These are phyloP conservation scores for Starmerella apicola DNA, from an alignment of 805 yeast genomes.

Conservation along the genomic window DNA sequence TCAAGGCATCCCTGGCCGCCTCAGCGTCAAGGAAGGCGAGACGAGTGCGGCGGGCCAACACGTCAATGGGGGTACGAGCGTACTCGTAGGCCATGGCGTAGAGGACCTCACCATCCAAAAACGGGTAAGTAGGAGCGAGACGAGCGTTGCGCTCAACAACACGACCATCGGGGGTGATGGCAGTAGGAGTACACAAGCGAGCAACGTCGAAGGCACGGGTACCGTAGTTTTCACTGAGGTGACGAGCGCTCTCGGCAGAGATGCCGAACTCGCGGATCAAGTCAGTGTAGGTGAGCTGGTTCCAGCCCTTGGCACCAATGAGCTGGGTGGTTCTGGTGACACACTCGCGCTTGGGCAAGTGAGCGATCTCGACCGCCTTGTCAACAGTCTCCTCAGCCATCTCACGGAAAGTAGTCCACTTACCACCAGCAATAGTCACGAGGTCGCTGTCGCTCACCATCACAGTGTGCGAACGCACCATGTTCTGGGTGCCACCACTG, in stretches of 20 bases:
- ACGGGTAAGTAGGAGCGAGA: slow-evolving; percentile 44
- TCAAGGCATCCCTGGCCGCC: slow-evolving; percentile 69
- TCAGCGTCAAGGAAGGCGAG: slow-evolving; percentile 82
- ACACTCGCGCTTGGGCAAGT: slow-evolving; percentile 33
- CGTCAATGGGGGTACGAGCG: slow-evolving; percentile 77
- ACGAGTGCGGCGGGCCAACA: slow-evolving; percentile 85
- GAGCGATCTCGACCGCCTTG: slow-evolving; percentile 36
- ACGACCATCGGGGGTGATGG: slow-evolving; percentile 25
- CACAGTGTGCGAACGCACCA: slow-evolving; percentile 81
- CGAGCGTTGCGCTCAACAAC: slow-evolving; percentile 36
- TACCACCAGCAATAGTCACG: slow-evolving; percentile 88
- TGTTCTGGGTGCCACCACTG: slow-evolving; percentile 57
- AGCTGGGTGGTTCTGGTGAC: slow-evolving; percentile 43
- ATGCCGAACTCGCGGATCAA: slow-evolving; percentile 67
- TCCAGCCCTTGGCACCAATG: slow-evolving; percentile 73
- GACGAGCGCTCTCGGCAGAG: slow-evolving; percentile 63
- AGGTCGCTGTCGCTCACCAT: slow-evolving; percentile 61
- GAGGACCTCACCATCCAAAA: slow-evolving; percentile 71
- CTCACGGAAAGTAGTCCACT: slow-evolving; percentile 96
- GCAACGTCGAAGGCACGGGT: slow-evolving; percentile 63
- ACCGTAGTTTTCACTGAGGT: slow-evolving; percentile 79
- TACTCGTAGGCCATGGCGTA: slow-evolving; percentile 76
- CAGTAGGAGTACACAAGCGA: slow-evolving; percentile 37
- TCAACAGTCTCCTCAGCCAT: slow-evolving; percentile 93
- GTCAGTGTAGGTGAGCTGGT: slow-evolving; percentile 59